Evolutionary conservation across 1,139 yeast species (phyloP), one percentile per base, ranked within the genome.

Genomic region (Arxiozyma bovina): DNA sequence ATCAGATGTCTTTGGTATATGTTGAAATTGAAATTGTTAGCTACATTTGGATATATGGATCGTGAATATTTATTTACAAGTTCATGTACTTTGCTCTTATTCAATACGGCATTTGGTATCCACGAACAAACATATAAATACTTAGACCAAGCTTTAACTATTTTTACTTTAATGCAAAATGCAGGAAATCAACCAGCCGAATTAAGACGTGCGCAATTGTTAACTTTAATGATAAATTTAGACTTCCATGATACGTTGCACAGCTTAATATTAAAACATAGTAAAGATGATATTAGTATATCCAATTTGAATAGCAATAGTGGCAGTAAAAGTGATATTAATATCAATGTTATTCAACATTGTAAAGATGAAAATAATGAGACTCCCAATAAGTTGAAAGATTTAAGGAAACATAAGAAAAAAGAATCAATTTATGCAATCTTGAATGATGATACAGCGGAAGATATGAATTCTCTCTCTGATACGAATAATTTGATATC

Each of bases 41-140:
- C 96, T 0, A 70, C 86, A 45, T 87, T 86, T 72, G 95, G 96
- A 0, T 87, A 90, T 76, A 85, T 87, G 89, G 96, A 88, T 66
- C 74, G 96, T 62, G 96, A 88, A 65, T 87, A 87, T 67, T 72
- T 87, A 38, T 87, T 86, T 67, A 85, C 93, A 0, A 82, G 95
- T 0, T 85, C 94, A 0, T 86, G 90, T 6, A 87, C 96, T 0
- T 72, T 87, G 53, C 80, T 86, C 17, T 72, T 87, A 42, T 87
- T 85, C 66, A 87, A 84, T 66, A 85, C 90, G 0, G 86, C 95
- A 0, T 87, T 87, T 71, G 95, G 95, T 9, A 85, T 86, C 7
- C 88, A 86, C 64, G 88, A 83, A 42, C 87, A 87, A 20, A 86
- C 94, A 0, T 76, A 77, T 53, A 82, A 78, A 45, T 89, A 85